phyloP scores from a whole-genome alignment of 2,329 filamentous ascomycete species.

The Orbilia quercus region DNA sequence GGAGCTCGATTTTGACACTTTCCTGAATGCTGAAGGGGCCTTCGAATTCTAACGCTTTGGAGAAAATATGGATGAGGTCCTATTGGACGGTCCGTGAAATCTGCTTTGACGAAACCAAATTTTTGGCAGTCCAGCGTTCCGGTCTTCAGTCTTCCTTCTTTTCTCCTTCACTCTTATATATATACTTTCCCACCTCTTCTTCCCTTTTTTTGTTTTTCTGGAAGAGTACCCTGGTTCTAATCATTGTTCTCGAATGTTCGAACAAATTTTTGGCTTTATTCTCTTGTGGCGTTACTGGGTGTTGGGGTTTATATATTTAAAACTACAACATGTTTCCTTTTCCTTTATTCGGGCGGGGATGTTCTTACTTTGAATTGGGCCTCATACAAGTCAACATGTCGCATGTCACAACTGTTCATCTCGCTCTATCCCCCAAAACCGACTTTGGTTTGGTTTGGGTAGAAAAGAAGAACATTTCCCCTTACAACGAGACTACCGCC shows the following conservation, averaged over 20 bases:
- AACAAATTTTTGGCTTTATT: slow-evolving; percentile 4
- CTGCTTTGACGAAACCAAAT: too few species aligned
- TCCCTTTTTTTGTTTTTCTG: slow-evolving; percentile 14
- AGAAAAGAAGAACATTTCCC: neutral
- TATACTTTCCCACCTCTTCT: slow-evolving; percentile 9
- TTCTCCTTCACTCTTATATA: slow-evolving; percentile 1
- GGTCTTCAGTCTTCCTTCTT: too few species aligned
- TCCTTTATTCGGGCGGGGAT: slow-evolving; percentile 17
- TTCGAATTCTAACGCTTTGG: slow-evolving; percentile 50
- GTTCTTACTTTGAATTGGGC: slow-evolving; percentile 9
- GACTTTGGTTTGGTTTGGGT: slow-evolving; percentile 22
- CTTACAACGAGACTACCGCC: neutral
- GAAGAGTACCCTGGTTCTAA: slow-evolving; percentile 25
- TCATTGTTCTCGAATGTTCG: slow-evolving; percentile 10
- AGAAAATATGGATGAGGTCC: slow-evolving; percentile 39
- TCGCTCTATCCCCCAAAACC: slow-evolving; percentile 4
- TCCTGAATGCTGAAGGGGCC: slow-evolving; percentile 68
- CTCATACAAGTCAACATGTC: too few species aligned
- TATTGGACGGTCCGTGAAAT: slow-evolving; percentile 27
- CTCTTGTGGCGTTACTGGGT: slow-evolving; percentile 36
- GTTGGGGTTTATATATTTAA: slow-evolving; percentile 28
- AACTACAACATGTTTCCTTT: slow-evolving; percentile 16
- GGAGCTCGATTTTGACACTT: slow-evolving; percentile 74
- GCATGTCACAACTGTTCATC: neutral
- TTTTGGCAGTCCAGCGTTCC: too few species aligned